Base-by-base conservation (phyloP, 495 filamentous ascomycete species). In the Hapsidospora chrysogenum region DNA sequence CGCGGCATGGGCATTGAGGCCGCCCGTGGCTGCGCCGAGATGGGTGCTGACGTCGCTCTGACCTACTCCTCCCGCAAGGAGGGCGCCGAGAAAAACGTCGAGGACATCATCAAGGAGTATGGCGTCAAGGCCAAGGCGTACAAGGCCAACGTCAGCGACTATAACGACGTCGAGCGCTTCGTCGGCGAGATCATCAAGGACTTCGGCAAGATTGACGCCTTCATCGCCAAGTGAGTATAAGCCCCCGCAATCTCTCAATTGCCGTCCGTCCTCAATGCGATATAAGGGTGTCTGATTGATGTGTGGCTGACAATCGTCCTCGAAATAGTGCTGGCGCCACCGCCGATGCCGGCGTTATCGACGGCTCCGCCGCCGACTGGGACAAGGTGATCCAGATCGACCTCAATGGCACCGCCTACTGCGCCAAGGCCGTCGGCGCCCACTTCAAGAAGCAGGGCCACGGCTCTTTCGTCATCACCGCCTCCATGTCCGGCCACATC, bases 401-500 rank as follows among this genome's bases (percentile, higher is more conserved):
- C 52, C 50, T 80, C 22, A 76, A 54, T 41, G 76, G 76, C 36
- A 71, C 73, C 16, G 76, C 78, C 38, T 58, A 75, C 43, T 64
- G 68, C 48, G 60, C 73, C 34, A 75, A 78, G 48, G 70, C 72
- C 6, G 55, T 66, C 32, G 76, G 66, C 9, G 52, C 58, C 16
- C 28, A 75, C 74, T 54, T 75, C 65, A 44, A 74, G 76, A 47
- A 58, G 47, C 58, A 52, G 34, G 60, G 60, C 33, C 41, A 41
- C 21, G 60, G 60, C 20, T 56, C 54, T 23, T 48, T 63, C 36
- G 62, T 81, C 49, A 71, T 78, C 48, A 73, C 77, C 25, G 66
- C 74, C 4, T 79, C 75, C 29, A 63, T 63, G 48, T 73, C 66
- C 17, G 79, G 78, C 10, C 77, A 79, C 55, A 75, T 83, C 38